Conservation (phyloP, 208 protist genomes). For the Paratrypanosoma confusum region DNA sequence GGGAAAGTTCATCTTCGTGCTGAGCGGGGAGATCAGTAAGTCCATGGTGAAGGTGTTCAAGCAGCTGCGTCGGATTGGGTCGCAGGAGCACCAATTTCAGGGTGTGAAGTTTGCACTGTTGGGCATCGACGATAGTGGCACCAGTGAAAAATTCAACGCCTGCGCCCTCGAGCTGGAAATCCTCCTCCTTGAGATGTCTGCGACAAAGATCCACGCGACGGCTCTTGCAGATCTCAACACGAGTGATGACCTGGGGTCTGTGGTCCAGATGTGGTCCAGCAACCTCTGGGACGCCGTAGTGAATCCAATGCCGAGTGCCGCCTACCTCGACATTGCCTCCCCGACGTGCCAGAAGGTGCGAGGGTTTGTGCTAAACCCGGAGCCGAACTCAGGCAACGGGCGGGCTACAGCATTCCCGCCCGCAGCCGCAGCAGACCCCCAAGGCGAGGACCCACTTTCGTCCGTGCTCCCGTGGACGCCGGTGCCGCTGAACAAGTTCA, state of each 20-base stretch:
- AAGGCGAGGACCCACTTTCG: background rate
- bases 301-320: constrained; percentile 18
- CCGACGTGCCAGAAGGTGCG: constrained; percentile 12
- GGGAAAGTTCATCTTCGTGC: constrained; percentile 39
- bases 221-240: constrained; percentile 24
- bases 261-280: constrained; percentile 25
- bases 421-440: background rate
- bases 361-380: constrained; percentile 1
- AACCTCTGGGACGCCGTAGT: constrained; percentile 35
- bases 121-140: constrained; percentile 24
- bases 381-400: background rate
- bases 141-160: constrained; percentile 30
- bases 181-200: constrained; percentile 28
- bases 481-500: constrained; percentile 17
- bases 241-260: constrained; percentile 7
- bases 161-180: constrained; percentile 40
- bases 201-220: constrained; percentile 37
- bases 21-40: constrained; percentile 28
- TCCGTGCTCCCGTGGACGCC: constrained; percentile 21
- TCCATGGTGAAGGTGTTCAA: constrained; percentile 21
- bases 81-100: constrained; percentile 11
- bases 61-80: constrained; percentile 13
- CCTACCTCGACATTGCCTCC: constrained; percentile 30
- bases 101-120: constrained; percentile 40
- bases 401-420: background rate